A percentile compares a stretch with the other conserved stretches of the same genome.
These are phyloP conservation scores for Phytopythium ostracodes DNA, from an alignment of 352 stramenopile species.

Conservation along the genomic window DNA sequence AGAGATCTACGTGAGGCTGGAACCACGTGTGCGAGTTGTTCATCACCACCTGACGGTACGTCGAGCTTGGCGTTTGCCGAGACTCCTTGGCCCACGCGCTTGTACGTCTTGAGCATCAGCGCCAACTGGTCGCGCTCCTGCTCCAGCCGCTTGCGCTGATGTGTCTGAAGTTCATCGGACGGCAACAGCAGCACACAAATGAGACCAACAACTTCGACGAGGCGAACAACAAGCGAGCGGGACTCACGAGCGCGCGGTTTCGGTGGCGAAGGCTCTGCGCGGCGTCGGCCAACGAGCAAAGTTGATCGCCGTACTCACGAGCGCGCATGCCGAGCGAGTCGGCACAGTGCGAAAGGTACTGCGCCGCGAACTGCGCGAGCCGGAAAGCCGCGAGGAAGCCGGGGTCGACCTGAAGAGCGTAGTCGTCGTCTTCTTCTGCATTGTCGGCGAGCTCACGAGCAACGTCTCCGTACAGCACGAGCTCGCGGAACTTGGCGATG, in stretches of 20 bases:
- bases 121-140: conserved; percentile 54
- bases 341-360: conserved; percentile 70
- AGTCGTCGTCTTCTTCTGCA: conserved; percentile 13
- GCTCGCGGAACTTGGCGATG: conserved; percentile 44
- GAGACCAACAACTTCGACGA: neutral
- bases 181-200: neutral
- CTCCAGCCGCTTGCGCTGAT: conserved; percentile 33
- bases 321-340: conserved; percentile 28
- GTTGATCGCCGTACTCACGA: conserved; percentile 37
- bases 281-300: conserved; percentile 14
- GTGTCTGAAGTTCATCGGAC: conserved; percentile 17
- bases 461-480: conserved; percentile 56
- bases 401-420: conserved; percentile 40
- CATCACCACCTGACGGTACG: no score
- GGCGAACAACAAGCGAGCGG: neutral
- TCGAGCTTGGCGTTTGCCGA: no score
- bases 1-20: neutral
- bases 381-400: conserved; percentile 45
- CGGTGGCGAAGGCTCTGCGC: conserved; percentile 15
- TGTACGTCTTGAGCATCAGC: conserved; percentile 47
- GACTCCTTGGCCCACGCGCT: conserved; percentile 28
- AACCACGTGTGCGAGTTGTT: neutral
- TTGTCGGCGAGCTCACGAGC: conserved; percentile 42
- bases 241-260: conserved; percentile 26
- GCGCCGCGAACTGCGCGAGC: conserved; percentile 50